phyloP scores from a whole-genome alignment of 2,329 filamentous ascomycete genomes.

The Myotisia sp. region DNA sequence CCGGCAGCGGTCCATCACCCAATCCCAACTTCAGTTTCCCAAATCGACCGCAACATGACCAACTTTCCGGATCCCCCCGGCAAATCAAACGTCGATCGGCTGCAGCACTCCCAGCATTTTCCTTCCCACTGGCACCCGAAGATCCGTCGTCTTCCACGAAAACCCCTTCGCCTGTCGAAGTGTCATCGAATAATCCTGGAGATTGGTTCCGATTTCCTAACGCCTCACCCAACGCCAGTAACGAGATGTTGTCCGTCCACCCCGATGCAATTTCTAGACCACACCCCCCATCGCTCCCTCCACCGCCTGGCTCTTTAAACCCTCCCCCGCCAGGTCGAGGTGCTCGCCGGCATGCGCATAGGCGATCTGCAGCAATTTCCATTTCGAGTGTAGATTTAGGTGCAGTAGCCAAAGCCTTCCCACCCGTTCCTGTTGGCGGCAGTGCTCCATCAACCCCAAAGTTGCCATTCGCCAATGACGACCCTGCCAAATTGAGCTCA shows the following conservation, averaged over 20 bases:
- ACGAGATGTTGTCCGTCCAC: no score
- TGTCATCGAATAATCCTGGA: no score
- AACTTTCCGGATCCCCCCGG: background rate
- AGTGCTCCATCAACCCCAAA: constrained; percentile 43
- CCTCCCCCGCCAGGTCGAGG: constrained; percentile 30
- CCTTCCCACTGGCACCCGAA: constrained; percentile 19
- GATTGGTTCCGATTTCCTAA: no score
- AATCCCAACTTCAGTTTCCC: constrained; percentile 1
- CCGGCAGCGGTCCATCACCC: background rate
- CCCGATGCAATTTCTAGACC: background rate
- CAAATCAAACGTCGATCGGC: background rate
- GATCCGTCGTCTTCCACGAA: constrained; percentile 11
- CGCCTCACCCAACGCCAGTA: no score
- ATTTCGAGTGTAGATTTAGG: constrained; percentile 68
- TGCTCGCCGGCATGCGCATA: constrained; percentile 61
- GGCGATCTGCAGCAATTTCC: constrained; percentile 65
- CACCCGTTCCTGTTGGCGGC: constrained; percentile 35
- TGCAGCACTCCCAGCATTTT: constrained; percentile 13
- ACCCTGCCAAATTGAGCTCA: constrained; percentile 21
- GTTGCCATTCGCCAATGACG: constrained; percentile 18
- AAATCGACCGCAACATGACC: background rate
- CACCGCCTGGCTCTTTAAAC: constrained; percentile 23
- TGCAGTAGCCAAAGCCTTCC: constrained; percentile 35
- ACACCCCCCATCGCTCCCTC: constrained; percentile 26
- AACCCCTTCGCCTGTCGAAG: constrained; percentile 13